Evolutionary conservation across 176 grass and related monocot species (phyloP), one percentile per base, ranked within the genome.

Genomic region (Paspalum vaginatum): DNA sequence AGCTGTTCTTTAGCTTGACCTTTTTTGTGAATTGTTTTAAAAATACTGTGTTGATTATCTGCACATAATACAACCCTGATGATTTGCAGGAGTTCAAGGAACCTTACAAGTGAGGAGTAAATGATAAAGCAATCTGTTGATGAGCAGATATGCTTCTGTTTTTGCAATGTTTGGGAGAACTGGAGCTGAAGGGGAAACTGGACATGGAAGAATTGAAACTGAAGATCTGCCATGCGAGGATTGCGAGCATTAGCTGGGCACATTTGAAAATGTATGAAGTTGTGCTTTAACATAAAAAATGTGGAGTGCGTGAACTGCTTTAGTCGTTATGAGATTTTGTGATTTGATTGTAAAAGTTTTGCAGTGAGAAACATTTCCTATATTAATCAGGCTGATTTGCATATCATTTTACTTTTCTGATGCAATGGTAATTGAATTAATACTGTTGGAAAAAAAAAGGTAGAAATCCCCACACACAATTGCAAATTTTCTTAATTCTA

Each of bases 121-220:
- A 51, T 22, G 44, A 20, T 17, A 15, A 47, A 57, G 55, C 48
- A 65, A 70, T 81, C 22, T 40, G 9, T 57, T 12, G 37, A 75
- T 62, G 38, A n/a, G 62, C n/a, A 16, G 22, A 4, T 15, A 9
- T 8, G 1, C 6, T 16, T 70, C 46, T 26, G 62, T 45, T 65
- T 88, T 78, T 85, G 72, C 77, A 51, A 15, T 85, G n/a, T 81
- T 60, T 58, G 70, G 8, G n/a, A 58, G n/a, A 49, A 37, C 70
- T 32, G 32, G 32, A 32, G 32, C 32, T 32, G 32, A 32, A 32
- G 3, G 32, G 32, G 32, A 32, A 32, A 32, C 65, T 22, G 8
- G 10, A 61, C 44, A 27, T 3, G 38, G 3, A 62, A 60, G 10
- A 70, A 6, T 37, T 43, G 43, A 74, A 71, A 26, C 40, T 63